phyloP scores from a whole-genome alignment of 2,329 filamentous ascomycete genomes.

The Cladosporium austrohemisphaericum region DNA sequence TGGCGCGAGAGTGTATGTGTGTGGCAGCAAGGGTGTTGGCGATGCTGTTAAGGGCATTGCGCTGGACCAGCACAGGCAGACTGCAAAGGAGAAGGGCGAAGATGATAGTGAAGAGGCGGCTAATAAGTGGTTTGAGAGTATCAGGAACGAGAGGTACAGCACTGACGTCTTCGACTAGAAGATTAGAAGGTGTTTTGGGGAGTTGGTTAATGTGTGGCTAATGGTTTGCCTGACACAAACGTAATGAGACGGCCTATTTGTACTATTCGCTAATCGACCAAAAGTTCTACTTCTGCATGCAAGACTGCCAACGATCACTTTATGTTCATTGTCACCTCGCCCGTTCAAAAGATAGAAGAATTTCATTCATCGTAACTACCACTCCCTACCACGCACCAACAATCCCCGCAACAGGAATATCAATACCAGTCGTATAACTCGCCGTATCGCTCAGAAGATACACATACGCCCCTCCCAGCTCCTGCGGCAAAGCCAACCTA shows the following conservation, averaged over 20 bases:
- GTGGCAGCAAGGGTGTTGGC: constrained; percentile 53
- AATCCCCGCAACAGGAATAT: constrained; percentile 29
- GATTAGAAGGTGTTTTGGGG: background rate
- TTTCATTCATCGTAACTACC: no score
- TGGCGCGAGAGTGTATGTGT: constrained; percentile 61
- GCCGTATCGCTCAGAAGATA: constrained; percentile 41
- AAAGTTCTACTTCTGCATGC: no score
- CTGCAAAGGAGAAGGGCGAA: constrained; percentile 30
- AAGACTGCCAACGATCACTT: no score
- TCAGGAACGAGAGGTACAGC: constrained; percentile 25
- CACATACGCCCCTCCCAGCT: constrained; percentile 49
- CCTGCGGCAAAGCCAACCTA: constrained; percentile 49
- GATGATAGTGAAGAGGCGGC: constrained; percentile 36
- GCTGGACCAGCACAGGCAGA: constrained; percentile 11
- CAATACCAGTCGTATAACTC: constrained; percentile 40
- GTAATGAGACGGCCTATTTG: no score
- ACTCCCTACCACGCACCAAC: constrained; percentile 25
- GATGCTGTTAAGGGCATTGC: constrained; percentile 40
- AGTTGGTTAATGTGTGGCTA: no score
- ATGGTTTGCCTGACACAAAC: no score
- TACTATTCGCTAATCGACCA: no score
- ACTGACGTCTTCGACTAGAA: constrained; percentile 26
- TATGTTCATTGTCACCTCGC: no score
- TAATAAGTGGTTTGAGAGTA: constrained; percentile 26
- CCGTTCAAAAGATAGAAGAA: no score